phyloP scores from a whole-genome alignment of 148 eudicot species.

The Talinum fruticosum region DNA sequence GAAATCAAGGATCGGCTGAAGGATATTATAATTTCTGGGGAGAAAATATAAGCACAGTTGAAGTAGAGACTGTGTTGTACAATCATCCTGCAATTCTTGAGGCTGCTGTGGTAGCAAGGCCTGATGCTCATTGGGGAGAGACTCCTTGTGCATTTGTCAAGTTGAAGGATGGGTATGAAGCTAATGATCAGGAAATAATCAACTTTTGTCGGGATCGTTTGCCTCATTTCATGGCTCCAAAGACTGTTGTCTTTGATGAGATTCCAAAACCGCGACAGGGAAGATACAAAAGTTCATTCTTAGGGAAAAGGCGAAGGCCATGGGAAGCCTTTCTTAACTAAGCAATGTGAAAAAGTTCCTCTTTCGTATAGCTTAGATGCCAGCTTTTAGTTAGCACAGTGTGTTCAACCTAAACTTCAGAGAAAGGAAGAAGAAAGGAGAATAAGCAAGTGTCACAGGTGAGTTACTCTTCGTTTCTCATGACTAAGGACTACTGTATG shows the following conservation, averaged over 20 bases:
- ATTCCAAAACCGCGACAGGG: slow-evolving; percentile 60
- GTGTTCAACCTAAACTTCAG: too few species aligned
- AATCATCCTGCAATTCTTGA: slow-evolving; percentile 62
- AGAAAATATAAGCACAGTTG: slow-evolving; percentile 65
- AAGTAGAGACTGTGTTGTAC: slow-evolving; percentile 53
- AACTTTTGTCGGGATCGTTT: slow-evolving; percentile 37
- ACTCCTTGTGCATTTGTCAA: slow-evolving; percentile 69
- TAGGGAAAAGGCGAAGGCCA: slow-evolving; percentile 43
- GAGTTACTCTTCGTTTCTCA: not conserved
- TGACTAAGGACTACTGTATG: not conserved
- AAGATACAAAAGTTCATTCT: slow-evolving; percentile 66
- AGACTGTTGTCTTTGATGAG: slow-evolving; percentile 43
- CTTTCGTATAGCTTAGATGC: too few species aligned
- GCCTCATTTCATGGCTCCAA: slow-evolving; percentile 54
- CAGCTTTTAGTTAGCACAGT: too few species aligned
- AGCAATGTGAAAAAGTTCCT: not conserved
- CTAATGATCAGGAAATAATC: slow-evolving; percentile 37
- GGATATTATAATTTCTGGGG: slow-evolving; percentile 70
- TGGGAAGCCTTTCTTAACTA: slow-evolving; percentile 29
- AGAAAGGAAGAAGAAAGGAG: too few species aligned
- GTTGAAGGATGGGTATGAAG: slow-evolving; percentile 42
- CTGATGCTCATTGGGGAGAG: slow-evolving; percentile 70
- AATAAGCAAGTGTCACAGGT: too few species aligned
- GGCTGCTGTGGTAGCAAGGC: slow-evolving; percentile 64
- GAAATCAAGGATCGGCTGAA: slow-evolving; percentile 59